These are phyloP conservation scores for Jaminaea rosea DNA, from an alignment of 1,284 basidiomycete species.

Conservation along the genomic window DNA sequence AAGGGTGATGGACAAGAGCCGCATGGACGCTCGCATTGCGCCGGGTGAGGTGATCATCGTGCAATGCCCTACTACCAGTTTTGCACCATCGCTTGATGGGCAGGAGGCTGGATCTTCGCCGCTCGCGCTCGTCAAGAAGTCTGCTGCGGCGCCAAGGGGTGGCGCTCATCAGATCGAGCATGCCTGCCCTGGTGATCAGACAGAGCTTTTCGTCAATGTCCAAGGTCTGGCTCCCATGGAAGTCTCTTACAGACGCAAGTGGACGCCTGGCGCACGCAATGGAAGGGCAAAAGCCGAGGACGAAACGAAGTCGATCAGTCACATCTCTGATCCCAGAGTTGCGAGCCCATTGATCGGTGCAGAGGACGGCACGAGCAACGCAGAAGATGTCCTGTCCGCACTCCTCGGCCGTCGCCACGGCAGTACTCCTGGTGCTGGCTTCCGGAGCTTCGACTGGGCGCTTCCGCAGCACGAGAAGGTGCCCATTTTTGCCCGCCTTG, in stretches of 20 bases:
- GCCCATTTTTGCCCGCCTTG: conserved; percentile 31
- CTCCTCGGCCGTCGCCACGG: neutral
- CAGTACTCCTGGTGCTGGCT: conserved; percentile 9
- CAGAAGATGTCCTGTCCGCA: conserved; percentile 16
- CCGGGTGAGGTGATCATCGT: conserved; percentile 33
- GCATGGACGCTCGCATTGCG: conserved; percentile 29
- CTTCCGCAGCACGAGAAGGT: conserved; percentile 19
- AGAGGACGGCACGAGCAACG: conserved; percentile 9
- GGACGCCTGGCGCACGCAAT: neutral
- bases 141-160: no score
- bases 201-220: conserved; percentile 25
- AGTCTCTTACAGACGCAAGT: conserved; percentile 25
- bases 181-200: conserved; percentile 35
- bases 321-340: conserved; percentile 2
- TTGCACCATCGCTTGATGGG: neutral
- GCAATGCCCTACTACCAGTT: conserved; percentile 26
- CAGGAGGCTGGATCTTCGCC: no score
- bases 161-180: conserved; percentile 12
- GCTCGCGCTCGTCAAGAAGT: no score
- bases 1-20: conserved; percentile 35
- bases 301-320: conserved; percentile 1
- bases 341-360: neutral
- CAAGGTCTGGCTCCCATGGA: conserved; percentile 35
- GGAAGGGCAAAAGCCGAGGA: neutral
- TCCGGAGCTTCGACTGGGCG: conserved; percentile 28